Base-by-base conservation (phyloP, 768 basidiomycete species). In the Candolleomyces eurysporus region DNA sequence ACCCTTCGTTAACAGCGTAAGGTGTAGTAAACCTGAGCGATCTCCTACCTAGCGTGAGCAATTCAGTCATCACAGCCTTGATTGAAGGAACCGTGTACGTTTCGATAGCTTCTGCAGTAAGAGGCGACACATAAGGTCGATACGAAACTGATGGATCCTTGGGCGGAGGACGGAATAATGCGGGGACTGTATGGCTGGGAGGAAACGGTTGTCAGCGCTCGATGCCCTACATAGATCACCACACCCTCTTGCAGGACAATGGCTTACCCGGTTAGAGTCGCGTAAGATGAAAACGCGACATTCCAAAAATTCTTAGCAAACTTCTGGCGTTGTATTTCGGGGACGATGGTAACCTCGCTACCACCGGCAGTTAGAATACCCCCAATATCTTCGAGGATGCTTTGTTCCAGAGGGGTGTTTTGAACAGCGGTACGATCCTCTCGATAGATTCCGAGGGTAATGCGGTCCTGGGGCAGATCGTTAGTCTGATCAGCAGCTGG, bases 241-340 rank as follows among this genome's bases (percentile, higher is more conserved):
- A 4, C 26, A 26, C 26, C 26, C 4, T n/a, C 17, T 43, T 9
- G 26, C 2, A 4, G 26, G 26, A 40, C 30, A 36, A 19, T 48
- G 21, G 16, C 46, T n/a, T 7, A 48, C 70, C 79, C 73, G 0
- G 82, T 79, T 42, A 89, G 75, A 0, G 85, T 82, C 0, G 84
- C 67, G 57, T 81, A 73, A 8, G 82, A 79, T 1, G 84, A 80
- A 64, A 88, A 82, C 1, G 76, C 75, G 51, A 84, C 74, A 65
- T 87, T 89, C 87, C 83, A 87, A 51, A 87, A 78, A 64, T 87
- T 87, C 74, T 89, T 89, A 2, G 72, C 64, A 62, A 82, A 89
- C 67, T 87, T 88, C 63, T 76, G 69, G 14, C 85, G 78, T 66
- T 87, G 87, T n/a, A 88, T 84, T 63, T 88, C 84, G 17, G 83